Conservation (phyloP, 2,329 filamentous ascomycete species). For the Aspergillus sclerotialis region DNA sequence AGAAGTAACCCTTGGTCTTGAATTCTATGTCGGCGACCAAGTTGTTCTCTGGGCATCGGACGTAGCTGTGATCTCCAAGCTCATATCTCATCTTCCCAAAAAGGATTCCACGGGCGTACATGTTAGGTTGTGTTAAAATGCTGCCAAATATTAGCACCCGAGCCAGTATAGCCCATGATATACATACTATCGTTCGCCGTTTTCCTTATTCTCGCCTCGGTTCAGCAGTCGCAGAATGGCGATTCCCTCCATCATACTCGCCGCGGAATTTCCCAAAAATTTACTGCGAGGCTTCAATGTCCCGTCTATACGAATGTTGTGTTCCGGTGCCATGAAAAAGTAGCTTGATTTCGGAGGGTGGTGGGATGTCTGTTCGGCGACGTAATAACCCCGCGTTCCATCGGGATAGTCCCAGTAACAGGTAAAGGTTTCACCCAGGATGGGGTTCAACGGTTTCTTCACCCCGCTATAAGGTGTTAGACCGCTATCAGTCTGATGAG, state of each 20-base stretch:
- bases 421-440: slow-evolving; percentile 88
- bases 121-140: slow-evolving; percentile 93
- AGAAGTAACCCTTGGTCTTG: slow-evolving; percentile 97
- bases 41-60: slow-evolving; percentile 81
- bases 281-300: slow-evolving; percentile 91
- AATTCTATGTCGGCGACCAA: slow-evolving; percentile 90
- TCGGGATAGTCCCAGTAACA: slow-evolving; percentile 93
- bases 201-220: slow-evolving; percentile 54
- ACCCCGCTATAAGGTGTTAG: slow-evolving; percentile 59
- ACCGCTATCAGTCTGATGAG: not conserved
- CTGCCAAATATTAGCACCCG: slow-evolving; percentile 37
- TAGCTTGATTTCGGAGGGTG: slow-evolving; percentile 98
- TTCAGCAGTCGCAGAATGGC: slow-evolving; percentile 80
- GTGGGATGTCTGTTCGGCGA: slow-evolving; percentile 95
- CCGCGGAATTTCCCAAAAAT: slow-evolving; percentile 94
- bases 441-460: slow-evolving; percentile 96
- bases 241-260: slow-evolving; percentile 96
- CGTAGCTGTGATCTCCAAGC: slow-evolving; percentile 89
- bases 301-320: slow-evolving; percentile 90
- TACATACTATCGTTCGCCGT: slow-evolving; percentile 80
- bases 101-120: slow-evolving; percentile 94
- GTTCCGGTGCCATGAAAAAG: slow-evolving; percentile 94
- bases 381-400: slow-evolving; percentile 83
- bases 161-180: not conserved
- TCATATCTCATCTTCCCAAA: slow-evolving; percentile 99